Evolutionary conservation across 2,329 filamentous ascomycete genomes (phyloP), one percentile per base, ranked within the genome.

Genomic region (Neofusicoccum parvum): DNA sequence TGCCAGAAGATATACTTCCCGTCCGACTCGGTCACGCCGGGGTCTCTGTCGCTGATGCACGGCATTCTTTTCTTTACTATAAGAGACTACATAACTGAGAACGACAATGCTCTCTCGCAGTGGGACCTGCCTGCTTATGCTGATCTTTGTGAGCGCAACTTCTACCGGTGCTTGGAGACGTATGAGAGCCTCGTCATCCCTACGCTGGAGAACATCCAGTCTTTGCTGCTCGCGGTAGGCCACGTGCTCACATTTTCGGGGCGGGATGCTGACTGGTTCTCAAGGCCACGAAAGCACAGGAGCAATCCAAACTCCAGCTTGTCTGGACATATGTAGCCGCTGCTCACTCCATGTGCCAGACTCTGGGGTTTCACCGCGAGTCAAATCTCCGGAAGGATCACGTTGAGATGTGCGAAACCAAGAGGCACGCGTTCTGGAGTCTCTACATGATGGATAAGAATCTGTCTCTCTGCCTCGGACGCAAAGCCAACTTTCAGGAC

Each of bases 1-100:
- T 82, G 80, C 67, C 79, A 77, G 32, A 74, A 76, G 49, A 72
- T 82, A 0, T 82, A 81, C 66, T 81, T 82, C 63, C 76, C 76
- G 14, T 76, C 76, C 0, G 77, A 81, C 11, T 76, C 80, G 11
- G 80, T 77, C 60, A 75, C 79, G 1, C 74, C 78, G 37, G 73
- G 76, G 1, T 74, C 75, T 2, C 80, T 80, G 37, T 77, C 80
- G 11, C 70, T 78, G 9, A 74, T 78, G 1, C 78, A 80, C 54
- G 75, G 77, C 34, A 72, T 73, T 1, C 71, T 82, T 2, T 78
- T 74, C 51, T 74, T 76, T 62, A 59, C 80, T 2, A 79, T 82
- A 51, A 65, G 73, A 11, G 78, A 80, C 41, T 68, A 68, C 36
- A 71, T 71, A 5, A 69, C 68, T 14, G 67, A 65, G 5, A 66